These are phyloP conservation scores for Sextonia rubra DNA, from an alignment of 164 flowering plant genomes.

Conservation along the genomic window DNA sequence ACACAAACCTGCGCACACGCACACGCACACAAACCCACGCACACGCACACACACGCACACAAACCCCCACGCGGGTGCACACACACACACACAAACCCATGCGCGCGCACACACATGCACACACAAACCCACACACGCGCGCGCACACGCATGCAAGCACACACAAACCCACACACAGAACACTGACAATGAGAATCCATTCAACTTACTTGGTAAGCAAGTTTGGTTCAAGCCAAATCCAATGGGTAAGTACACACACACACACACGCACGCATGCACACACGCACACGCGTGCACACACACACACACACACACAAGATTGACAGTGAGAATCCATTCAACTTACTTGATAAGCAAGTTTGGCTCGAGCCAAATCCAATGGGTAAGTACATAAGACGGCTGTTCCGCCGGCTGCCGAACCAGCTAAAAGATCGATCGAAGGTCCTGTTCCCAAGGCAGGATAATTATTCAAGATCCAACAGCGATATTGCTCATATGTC, in stretches of 20 bases:
- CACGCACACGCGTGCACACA: background rate
- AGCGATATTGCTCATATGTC: conserved; percentile 88
- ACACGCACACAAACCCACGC: too few relatives aligned
- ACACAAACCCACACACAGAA: too few relatives aligned
- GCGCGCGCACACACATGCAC: too few relatives aligned
- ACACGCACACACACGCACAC: too few relatives aligned
- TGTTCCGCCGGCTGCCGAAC: conserved; percentile 95
- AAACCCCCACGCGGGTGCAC: too few relatives aligned
- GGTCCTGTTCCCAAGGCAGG: conserved; percentile 82
- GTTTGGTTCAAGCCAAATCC: conserved; percentile 89
- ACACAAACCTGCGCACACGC: too few relatives aligned
- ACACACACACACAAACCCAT: too few relatives aligned
- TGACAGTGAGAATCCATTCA: background rate
- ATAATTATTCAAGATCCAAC: conserved; percentile 73
- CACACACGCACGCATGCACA: background rate
- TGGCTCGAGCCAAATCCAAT: conserved; percentile 85
- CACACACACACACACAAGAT: background rate
- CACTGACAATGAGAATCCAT: background rate
- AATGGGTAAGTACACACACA: conserved; percentile 39
- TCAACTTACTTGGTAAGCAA: conserved; percentile 81
- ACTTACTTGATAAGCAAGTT: conserved; percentile 92
- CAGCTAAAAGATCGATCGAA: conserved; percentile 86
- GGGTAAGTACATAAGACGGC: conserved; percentile 97
- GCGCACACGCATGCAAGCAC: too few relatives aligned
- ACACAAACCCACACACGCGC: background rate